Percentiles rank a stretch among this genome's conserved stretches.
Conservation (phyloP, 495 filamentous ascomycete species). For the Tuber melanosporum region DNA sequence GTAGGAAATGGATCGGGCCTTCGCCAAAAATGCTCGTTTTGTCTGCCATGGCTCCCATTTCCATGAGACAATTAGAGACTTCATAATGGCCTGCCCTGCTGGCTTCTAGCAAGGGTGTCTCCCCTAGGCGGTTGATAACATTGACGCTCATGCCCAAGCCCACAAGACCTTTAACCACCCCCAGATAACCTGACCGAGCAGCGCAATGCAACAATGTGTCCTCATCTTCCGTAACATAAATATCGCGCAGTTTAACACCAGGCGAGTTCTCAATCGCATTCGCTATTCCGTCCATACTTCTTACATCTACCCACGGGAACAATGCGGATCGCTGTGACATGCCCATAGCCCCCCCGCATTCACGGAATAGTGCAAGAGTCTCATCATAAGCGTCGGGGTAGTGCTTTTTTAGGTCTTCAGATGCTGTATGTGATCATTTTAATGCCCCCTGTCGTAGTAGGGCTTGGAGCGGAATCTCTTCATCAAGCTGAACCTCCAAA, state of each 20-base stretch:
- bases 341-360: background rate
- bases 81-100: background rate
- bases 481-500: background rate
- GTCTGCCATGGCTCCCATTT: background rate
- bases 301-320: background rate
- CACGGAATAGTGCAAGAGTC: background rate
- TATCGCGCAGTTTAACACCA: background rate
- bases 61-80: background rate
- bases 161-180: conserved; percentile 6
- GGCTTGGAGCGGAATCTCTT: background rate
- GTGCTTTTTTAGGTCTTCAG: background rate
- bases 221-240: background rate
- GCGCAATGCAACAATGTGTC: conserved; percentile 3
- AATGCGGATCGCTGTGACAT: background rate
- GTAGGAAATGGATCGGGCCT: background rate
- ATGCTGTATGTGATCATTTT: background rate
- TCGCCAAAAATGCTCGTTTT: background rate
- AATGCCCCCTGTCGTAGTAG: background rate
- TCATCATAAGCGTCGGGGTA: background rate
- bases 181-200: conserved; percentile 3
- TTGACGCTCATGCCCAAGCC: conserved; percentile 5
- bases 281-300: background rate
- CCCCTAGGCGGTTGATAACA: background rate
- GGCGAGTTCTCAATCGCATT: background rate
- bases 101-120: conserved; percentile 11